These are phyloP conservation scores for Trichodelitschia bisporula DNA, from an alignment of 495 filamentous ascomycete species.

Conservation along the genomic window DNA sequence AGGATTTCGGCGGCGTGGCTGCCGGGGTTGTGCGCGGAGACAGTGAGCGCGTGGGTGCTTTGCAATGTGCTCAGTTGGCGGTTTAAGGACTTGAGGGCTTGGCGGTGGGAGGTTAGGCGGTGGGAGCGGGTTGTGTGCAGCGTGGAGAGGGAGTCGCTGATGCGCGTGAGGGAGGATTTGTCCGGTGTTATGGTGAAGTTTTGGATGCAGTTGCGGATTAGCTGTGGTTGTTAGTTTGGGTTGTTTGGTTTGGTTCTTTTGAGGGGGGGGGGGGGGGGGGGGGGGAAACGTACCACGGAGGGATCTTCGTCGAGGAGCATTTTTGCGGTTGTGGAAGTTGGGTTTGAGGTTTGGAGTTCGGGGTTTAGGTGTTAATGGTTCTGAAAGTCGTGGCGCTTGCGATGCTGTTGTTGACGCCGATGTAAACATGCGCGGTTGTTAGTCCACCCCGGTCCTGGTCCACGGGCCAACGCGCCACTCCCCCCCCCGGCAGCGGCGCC, in stretches of 20 bases:
- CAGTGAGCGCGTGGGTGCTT: slow-evolving; percentile 43
- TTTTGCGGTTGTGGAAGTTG: no score
- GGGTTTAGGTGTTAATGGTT: no score
- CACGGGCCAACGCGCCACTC: no score
- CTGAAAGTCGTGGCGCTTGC: no score
- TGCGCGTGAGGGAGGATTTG: slow-evolving; percentile 62
- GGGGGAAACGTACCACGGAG: slow-evolving; percentile 32
- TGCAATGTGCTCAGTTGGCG: slow-evolving; percentile 44
- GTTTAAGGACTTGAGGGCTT: slow-evolving; percentile 42
- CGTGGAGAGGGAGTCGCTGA: slow-evolving; percentile 56
- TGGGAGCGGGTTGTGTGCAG: slow-evolving; percentile 56
- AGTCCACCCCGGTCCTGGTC: no score
- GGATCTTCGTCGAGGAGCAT: slow-evolving; percentile 98
- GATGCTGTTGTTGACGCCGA: no score
- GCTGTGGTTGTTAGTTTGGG: slow-evolving; percentile 22
- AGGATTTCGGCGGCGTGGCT: slow-evolving; percentile 62
- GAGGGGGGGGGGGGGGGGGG: slow-evolving; percentile 2
- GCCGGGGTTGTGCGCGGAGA: slow-evolving; percentile 41
- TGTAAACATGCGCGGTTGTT: no score
- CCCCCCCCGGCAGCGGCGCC: no score
- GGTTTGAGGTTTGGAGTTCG: no score
- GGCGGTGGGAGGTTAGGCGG: slow-evolving; percentile 46
- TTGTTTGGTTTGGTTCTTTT: slow-evolving; percentile 1
- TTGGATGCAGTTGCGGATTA: slow-evolving; percentile 68
- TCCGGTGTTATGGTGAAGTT: slow-evolving; percentile 91